phyloP scores from a whole-genome alignment of 371 early-diverging fungal species.

The Apophysomyces elegans region DNA sequence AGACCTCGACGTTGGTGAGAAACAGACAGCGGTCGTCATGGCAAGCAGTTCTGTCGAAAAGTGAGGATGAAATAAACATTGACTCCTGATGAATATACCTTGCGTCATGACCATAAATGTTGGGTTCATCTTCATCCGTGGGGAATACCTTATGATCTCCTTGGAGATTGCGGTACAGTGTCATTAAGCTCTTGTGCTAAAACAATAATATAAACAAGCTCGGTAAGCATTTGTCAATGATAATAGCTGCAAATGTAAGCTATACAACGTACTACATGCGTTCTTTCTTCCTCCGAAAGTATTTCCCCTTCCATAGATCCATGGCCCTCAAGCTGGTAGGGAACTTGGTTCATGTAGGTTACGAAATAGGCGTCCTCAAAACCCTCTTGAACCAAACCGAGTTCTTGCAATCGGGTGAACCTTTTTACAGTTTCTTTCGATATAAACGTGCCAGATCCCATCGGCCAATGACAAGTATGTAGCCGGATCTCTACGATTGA shows the following conservation, averaged over 20 bases:
- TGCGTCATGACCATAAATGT: conserved; percentile 42
- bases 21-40: conserved; percentile 62
- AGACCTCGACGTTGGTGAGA: conserved; percentile 55
- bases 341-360: conserved; percentile 61
- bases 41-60: conserved; percentile 29
- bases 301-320: conserved; percentile 30
- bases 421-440: conserved; percentile 54
- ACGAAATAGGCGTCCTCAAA: conserved; percentile 67
- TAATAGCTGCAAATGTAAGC: too few species aligned
- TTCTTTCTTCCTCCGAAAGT: conserved; percentile 22
- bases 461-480: conserved; percentile 61
- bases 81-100: conserved; percentile 15
- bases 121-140: conserved; percentile 43
- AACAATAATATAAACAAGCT: not conserved
- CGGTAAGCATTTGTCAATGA: too few species aligned
- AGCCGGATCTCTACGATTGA: conserved; percentile 46
- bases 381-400: conserved; percentile 52
- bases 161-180: conserved; percentile 42
- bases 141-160: conserved; percentile 36
- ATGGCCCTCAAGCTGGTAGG: conserved; percentile 55
- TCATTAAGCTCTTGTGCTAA: conserved; percentile 47
- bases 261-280: conserved; percentile 36
- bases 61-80: not conserved
- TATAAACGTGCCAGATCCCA: conserved; percentile 59
- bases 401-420: conserved; percentile 56